Evolutionary conservation across 495 filamentous ascomycete species (phyloP), one percentile per base, ranked within the genome.

Genomic region (Symbiotaphrina buchneri): DNA sequence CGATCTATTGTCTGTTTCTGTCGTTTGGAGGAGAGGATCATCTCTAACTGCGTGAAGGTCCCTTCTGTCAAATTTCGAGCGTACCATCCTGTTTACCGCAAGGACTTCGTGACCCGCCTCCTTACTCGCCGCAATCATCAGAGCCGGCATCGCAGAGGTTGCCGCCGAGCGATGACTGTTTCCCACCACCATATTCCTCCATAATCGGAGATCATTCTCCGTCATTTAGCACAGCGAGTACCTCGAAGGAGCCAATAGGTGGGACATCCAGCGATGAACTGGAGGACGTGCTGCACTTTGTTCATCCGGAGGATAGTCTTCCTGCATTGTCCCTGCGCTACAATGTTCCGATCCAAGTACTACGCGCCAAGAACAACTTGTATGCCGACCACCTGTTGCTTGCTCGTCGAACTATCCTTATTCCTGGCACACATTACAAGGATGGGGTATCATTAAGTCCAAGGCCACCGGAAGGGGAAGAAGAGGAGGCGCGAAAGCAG

Each of bases 271-370:
- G 32, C 13, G 36, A 44, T 8, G 34, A 27, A 1, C 18, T 30
- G 10, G 56, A 67, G 35, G 68, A 75, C 44, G 66, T 63, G 2
- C 50, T 75, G 10, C 76, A 83, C 47, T 75, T 77, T 45, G 45
- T 83, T 10, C 46, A 59, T 23, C n/a, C n/a, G n/a, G n/a, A n/a
- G n/a, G 77, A 83, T 38, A 71, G 58, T 10, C 47, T 81, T 16
- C 16, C 54, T 22, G 71, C 70, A 6, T 53, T 83, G 18, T 68
- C 73, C 3, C 54, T 82, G 2, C 61, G 59, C 4, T 85, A 85
- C 43, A 49, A 54, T 31, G 60, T 81, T 6, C 71, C 74, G 14
- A 45, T 54, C 10, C 34, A 47, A 3, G 56, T 54, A 1, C 53
- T 83, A 1, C 52, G 71, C 27, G 50, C 43, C 10, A 56, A 61